Evolutionary conservation across 2,329 filamentous ascomycete genomes (phyloP).

Genomic region (Hypomyces rosellus): DNA sequence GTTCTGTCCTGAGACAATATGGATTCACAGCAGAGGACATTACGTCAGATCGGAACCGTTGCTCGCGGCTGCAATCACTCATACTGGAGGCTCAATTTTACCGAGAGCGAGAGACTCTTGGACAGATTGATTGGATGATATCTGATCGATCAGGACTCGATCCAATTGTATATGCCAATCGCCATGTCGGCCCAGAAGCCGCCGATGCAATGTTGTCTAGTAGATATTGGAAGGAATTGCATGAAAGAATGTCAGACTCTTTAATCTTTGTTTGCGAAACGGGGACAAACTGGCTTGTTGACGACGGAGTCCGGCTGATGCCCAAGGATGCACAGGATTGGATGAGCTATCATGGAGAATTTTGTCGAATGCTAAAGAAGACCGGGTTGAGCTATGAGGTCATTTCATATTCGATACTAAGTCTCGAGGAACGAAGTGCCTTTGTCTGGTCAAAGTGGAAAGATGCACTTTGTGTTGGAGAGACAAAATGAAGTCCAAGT

Average conservation of each 20-base stretch:
- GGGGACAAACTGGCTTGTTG: constrained; percentile 4
- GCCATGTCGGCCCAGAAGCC: constrained; percentile 23
- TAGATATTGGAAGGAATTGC: constrained; percentile 24
- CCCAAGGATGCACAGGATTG: constrained; percentile 7
- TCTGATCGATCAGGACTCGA: constrained; percentile 38
- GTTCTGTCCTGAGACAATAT: constrained; percentile 26
- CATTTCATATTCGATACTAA: constrained; percentile 1
- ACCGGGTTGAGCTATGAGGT: neutral
- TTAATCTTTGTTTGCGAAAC: constrained; percentile 33
- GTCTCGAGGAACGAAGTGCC: constrained; percentile 3
- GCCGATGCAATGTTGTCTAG: constrained; percentile 18
- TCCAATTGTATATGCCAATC: constrained; percentile 33
- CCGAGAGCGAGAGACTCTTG: constrained; percentile 21
- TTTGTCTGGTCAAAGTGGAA: constrained; percentile 9
- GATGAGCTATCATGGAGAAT: constrained; percentile 3
- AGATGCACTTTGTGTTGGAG: too few species aligned
- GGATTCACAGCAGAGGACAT: constrained; percentile 30
- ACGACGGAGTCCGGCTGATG: constrained; percentile 9
- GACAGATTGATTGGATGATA: constrained; percentile 26
- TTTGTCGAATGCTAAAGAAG: neutral
- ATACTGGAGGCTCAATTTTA: constrained; percentile 31
- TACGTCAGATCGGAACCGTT: constrained; percentile 18
- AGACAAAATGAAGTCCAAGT: too few species aligned
- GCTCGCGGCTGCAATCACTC: constrained; percentile 29
- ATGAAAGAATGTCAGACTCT: constrained; percentile 25